Evolutionary conservation across 371 early-diverging fungal genomes (phyloP), one percentile per base, ranked within the genome.

Genomic region (Smittium mucronatum): DNA sequence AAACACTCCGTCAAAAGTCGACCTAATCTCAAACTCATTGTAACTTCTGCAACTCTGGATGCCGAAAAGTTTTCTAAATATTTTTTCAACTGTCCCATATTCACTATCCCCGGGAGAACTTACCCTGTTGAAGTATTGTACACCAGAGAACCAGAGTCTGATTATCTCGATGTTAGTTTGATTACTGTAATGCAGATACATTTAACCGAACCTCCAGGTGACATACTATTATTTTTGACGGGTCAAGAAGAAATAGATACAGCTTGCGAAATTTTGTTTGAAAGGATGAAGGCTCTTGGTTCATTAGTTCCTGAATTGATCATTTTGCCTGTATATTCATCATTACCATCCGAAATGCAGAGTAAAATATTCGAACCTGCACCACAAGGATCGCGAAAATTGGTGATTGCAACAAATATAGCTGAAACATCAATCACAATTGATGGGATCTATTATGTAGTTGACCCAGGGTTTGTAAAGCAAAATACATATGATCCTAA

Each of bases 341-440:
- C 92, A 70, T 81, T 97, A 66, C 98, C 95, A 0, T 88, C 90
- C 36, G 95, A 93, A 77, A 91, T 91, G 89, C 96, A 94, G 82
- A 87, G 89, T 35, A 84, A 84, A 69, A 96, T 97, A 73, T 97
- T 97, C 76, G 97, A 97, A 47, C 94, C 94, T 2, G 88, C 97
- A 5, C 93, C 95, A 35, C 88, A 90, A 0, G 94, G 93, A 2
- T 80, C 87, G 60, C 89, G 97, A 71, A 97, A 98, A 79, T 88
- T 95, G 17, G 94, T 99, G 36, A 88, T 99, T 72, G 92, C 98
- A 33, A 99, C 99, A 26, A 99, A 99, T 76, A 97, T 99, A 76
- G 97, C 98, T 30, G 99, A 99, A 78, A 98, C 99, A 0, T 95
- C 95, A n/a, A 89, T 99, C 67, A 99, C 99, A 0, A 97, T 99